phyloP scores from a whole-genome alignment of 257 asterid species.

The Capsicum chinense region DNA sequence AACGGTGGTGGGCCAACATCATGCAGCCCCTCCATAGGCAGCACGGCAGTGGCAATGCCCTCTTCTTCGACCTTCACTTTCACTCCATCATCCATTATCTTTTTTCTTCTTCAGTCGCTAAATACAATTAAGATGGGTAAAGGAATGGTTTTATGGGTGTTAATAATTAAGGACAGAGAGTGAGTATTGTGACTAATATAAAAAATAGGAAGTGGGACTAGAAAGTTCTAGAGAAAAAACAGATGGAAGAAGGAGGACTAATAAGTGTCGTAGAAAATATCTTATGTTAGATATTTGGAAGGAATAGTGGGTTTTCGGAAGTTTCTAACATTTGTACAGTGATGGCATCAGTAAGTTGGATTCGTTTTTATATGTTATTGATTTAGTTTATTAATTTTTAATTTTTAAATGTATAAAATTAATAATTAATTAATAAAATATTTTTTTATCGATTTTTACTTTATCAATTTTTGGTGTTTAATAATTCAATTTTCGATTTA shows the following conservation, averaged over 20 bases:
- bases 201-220: slow-evolving; percentile 14
- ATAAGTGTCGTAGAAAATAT: neutral
- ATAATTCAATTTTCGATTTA: no score
- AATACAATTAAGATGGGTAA: neutral
- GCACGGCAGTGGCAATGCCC: neutral
- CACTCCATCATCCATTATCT: slow-evolving; percentile 37
- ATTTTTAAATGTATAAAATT: no score
- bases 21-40: slow-evolving; percentile 85
- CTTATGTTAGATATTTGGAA: slow-evolving; percentile 26
- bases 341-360: neutral
- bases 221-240: slow-evolving; percentile 43
- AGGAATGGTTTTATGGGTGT: neutral
- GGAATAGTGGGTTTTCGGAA: slow-evolving; percentile 21
- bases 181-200: neutral
- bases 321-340: neutral
- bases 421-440: no score
- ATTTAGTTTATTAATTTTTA: no score
- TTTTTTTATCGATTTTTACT: no score
- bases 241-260: neutral
- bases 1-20: slow-evolving; percentile 93
- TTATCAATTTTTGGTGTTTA: no score
- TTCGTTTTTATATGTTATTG: no score
- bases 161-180: neutral
- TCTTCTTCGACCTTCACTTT: slow-evolving; percentile 59
- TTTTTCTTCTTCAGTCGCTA: neutral